These are phyloP conservation scores for Macrolepiota fuliginosa DNA, from an alignment of 768 basidiomycete species.

Conservation along the genomic window DNA sequence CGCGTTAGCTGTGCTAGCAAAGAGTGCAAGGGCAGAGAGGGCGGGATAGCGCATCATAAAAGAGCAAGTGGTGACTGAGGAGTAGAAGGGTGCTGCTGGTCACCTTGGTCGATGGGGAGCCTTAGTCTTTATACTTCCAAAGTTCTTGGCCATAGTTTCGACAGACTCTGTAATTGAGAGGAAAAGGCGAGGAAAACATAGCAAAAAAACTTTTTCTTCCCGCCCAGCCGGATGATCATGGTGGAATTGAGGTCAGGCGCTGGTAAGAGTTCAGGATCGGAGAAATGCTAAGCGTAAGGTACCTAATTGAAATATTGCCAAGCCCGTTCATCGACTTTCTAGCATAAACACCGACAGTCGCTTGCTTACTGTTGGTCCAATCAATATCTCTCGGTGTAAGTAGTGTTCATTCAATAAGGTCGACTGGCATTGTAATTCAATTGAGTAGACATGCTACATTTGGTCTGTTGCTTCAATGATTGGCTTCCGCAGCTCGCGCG, in stretches of 20 bases:
- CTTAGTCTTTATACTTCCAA: not conserved
- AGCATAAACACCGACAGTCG: not conserved
- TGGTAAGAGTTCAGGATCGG: not conserved
- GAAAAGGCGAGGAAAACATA: not conserved
- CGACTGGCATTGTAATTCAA: not conserved
- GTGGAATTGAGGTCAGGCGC: not conserved
- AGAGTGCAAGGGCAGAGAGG: constrained; percentile 7
- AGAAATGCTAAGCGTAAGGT: constrained; percentile 2
- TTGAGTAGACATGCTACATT: constrained; percentile 3
- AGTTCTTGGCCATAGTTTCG: not conserved
- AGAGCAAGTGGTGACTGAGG: not conserved
- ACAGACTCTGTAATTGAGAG: not conserved
- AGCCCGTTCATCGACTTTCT: not conserved
- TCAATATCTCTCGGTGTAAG: not conserved
- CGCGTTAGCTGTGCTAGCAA: constrained; percentile 47
- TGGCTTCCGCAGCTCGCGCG: constrained; percentile 5
- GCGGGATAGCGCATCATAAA: constrained; percentile 7
- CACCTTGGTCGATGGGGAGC: not conserved
- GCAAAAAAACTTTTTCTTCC: constrained; percentile 11
- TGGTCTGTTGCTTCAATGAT: constrained; percentile 17
- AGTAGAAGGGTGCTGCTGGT: not conserved
- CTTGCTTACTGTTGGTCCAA: not conserved
- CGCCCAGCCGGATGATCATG: not conserved
- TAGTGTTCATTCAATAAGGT: not conserved
- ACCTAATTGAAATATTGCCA: not conserved